phyloP scores from a whole-genome alignment of 495 filamentous ascomycete genomes.

The Clohesyomyces aquaticus region DNA sequence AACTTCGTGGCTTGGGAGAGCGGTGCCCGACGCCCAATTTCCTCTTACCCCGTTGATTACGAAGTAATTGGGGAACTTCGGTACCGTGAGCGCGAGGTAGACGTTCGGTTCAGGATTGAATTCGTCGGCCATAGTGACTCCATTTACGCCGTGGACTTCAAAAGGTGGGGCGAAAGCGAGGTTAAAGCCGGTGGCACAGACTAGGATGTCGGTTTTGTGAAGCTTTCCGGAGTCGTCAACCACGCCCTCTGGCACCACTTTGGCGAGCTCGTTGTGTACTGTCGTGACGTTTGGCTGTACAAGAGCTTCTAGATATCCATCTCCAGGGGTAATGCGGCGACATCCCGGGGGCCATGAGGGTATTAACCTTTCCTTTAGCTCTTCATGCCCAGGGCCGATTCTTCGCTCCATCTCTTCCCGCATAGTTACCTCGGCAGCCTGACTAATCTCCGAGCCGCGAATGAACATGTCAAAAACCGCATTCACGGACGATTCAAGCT shows the following conservation, averaged over 20 bases:
- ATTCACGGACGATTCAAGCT: slow-evolving; percentile 13
- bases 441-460: slow-evolving; percentile 7
- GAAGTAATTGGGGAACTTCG: slow-evolving; percentile 26
- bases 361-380: slow-evolving; percentile 9
- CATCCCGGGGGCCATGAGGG: slow-evolving; percentile 7
- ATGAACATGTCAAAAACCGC: slow-evolving; percentile 12
- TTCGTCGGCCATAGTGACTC: slow-evolving; percentile 15
- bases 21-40: slow-evolving; percentile 17
- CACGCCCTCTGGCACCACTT: slow-evolving; percentile 6
- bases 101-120: slow-evolving; percentile 11
- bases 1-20: slow-evolving; percentile 16
- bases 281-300: slow-evolving; percentile 8
- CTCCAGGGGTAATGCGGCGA: slow-evolving; percentile 20
- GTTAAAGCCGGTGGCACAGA: slow-evolving; percentile 18
- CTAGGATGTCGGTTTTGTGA: slow-evolving; percentile 3
- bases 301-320: slow-evolving; percentile 28
- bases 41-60: slow-evolving; percentile 19
- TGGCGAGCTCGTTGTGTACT: slow-evolving; percentile 2
- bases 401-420: slow-evolving; percentile 6
- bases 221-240: neutral
- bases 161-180: slow-evolving; percentile 2
- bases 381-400: slow-evolving; percentile 11
- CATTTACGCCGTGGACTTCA: slow-evolving; percentile 1
- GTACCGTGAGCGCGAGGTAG: slow-evolving; percentile 14
- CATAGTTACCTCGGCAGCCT: slow-evolving; percentile 10